A percentile compares a stretch with the other conserved stretches of the same genome.
These are phyloP conservation scores for Eimeria falciformis DNA, from an alignment of 169 alveolate species.

Conservation along the genomic window DNA sequence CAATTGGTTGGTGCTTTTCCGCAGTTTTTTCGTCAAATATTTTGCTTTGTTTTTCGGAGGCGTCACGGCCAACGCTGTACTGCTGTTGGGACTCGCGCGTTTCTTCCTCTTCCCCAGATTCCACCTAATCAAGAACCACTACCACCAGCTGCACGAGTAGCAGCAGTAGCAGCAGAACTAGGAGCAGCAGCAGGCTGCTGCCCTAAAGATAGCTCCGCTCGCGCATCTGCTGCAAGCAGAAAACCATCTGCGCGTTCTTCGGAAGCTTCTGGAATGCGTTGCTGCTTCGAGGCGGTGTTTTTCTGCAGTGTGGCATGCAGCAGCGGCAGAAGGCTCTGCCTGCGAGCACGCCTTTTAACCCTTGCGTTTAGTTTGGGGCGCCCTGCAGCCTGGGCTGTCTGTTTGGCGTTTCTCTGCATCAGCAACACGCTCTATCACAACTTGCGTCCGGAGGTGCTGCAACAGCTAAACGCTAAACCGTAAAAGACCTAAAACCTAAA, in stretches of 20 bases:
- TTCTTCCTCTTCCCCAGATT: background rate
- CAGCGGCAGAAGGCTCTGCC: constrained; percentile 26
- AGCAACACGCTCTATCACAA: background rate
- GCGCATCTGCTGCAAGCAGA: too few species aligned
- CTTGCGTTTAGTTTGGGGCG: constrained; percentile 32
- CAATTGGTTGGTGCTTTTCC: constrained; percentile 6
- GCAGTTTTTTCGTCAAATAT: background rate
- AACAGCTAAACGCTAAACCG: too few species aligned
- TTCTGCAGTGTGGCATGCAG: too few species aligned
- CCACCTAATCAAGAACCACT: background rate
- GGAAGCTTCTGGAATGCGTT: background rate
- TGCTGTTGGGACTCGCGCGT: background rate
- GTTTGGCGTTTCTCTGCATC: background rate
- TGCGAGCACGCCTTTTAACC: background rate
- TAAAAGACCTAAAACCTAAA: too few species aligned
- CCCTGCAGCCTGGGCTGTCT: background rate
- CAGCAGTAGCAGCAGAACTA: background rate
- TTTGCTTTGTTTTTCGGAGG: background rate
- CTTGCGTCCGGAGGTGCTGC: background rate
- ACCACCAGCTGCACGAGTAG: background rate
- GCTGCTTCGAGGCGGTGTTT: background rate
- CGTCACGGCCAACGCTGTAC: background rate
- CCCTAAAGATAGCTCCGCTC: background rate
- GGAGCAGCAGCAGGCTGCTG: constrained; percentile 9
- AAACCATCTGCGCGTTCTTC: background rate